phyloP scores from a whole-genome alignment of 768 basidiomycete genomes.

The Cystobasidium ongulense region DNA sequence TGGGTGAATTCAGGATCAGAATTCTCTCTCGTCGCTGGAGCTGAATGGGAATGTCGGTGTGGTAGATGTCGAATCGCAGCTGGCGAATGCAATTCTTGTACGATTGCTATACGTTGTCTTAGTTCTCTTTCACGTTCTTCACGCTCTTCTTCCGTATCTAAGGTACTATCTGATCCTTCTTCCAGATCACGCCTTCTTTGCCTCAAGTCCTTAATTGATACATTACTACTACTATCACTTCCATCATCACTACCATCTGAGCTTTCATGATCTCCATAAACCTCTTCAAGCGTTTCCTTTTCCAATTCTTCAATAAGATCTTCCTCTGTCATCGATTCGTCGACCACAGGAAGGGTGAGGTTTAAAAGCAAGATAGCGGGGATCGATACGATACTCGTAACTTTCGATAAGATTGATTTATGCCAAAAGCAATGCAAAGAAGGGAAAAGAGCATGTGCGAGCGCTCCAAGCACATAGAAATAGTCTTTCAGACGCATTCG shows the following conservation, averaged over 20 bases:
- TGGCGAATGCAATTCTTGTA: conserved; percentile 34
- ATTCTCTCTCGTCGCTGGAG: conserved; percentile 23
- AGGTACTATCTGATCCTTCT: neutral
- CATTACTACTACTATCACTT: conserved; percentile 30
- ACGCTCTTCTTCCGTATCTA: neutral
- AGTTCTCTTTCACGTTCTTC: conserved; percentile 11
- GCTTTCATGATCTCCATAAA: neutral
- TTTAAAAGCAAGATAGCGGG: conserved; percentile 81
- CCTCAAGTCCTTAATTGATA: neutral
- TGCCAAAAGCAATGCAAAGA: conserved; percentile 64
- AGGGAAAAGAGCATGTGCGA: conserved; percentile 68
- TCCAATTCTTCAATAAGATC: conserved; percentile 48
- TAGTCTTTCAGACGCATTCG: neutral
- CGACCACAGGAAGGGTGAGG: conserved; percentile 82
- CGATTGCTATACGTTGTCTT: conserved; percentile 17
- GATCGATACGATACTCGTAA: conserved; percentile 69
- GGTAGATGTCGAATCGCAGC: conserved; percentile 17
- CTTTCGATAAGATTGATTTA: conserved; percentile 63
- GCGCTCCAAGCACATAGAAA: conserved; percentile 30
- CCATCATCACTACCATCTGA: conserved; percentile 31
- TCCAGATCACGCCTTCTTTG: neutral
- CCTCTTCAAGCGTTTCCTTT: conserved; percentile 57
- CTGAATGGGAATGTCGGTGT: conserved; percentile 42
- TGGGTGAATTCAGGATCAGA: neutral
- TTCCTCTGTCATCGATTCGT: conserved; percentile 48